Evolutionary conservation across 441 rosid genomes (phyloP).

Genomic region (Erysimum pusillum): DNA sequence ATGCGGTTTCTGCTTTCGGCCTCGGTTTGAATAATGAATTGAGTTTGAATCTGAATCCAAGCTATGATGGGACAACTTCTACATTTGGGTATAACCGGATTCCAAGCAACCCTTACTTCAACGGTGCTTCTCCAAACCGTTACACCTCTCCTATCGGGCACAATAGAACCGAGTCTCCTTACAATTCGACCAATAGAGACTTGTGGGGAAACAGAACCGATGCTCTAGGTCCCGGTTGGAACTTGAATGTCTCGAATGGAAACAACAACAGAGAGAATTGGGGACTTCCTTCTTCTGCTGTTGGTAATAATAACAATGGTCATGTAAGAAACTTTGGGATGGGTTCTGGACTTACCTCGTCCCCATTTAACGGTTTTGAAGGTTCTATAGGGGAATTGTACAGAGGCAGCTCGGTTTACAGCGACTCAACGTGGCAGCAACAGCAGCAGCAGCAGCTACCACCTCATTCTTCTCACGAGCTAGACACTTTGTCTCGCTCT

Average conservation of each 20-base stretch:
- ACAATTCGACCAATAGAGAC: conserved; percentile 57
- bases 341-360: conserved; percentile 48
- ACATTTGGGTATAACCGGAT: conserved; percentile 63
- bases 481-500: conserved; percentile 57
- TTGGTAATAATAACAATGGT: conserved; percentile 53
- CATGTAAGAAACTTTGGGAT: conserved; percentile 57
- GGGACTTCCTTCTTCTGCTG: conserved; percentile 58
- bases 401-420: conserved; percentile 59
- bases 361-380: conserved; percentile 60
- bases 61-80: conserved; percentile 56
- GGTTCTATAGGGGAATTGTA: conserved; percentile 63
- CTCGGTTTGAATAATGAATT: conserved; percentile 62
- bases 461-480: conserved; percentile 54
- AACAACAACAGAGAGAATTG: conserved; percentile 63
- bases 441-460: too few species aligned
- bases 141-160: conserved; percentile 64
- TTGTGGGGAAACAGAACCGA: conserved; percentile 70
- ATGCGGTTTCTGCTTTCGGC: conserved; percentile 61
- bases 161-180: conserved; percentile 60
- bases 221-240: conserved; percentile 51
- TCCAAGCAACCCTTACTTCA: conserved; percentile 52
- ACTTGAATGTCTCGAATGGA: conserved; percentile 57
- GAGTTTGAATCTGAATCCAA: conserved; percentile 59
- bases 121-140: conserved; percentile 59
- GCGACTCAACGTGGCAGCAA: conserved; percentile 65